phyloP scores from a whole-genome alignment of 768 basidiomycete genomes.

The Naganishia randhawae region DNA sequence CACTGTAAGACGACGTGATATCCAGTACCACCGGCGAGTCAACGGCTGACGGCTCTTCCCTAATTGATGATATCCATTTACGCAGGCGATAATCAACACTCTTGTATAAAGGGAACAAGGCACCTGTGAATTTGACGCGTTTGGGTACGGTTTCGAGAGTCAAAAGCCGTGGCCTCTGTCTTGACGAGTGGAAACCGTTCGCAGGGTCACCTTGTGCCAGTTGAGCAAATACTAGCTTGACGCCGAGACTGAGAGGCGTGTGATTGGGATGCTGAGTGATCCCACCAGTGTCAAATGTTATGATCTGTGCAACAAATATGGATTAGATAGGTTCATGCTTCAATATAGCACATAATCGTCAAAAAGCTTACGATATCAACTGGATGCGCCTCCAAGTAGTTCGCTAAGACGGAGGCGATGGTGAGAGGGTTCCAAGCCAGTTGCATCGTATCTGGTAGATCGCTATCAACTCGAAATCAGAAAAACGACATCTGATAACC shows the following conservation, averaged over 20 bases:
- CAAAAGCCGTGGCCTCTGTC: constrained; percentile 3
- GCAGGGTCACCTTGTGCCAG: not conserved
- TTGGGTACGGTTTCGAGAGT: constrained; percentile 35
- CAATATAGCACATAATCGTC: not conserved
- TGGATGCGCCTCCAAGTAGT: constrained; percentile 58
- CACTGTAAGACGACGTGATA: constrained; percentile 59
- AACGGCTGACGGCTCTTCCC: not conserved
- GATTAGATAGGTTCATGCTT: not conserved
- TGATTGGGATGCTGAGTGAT: constrained; percentile 88
- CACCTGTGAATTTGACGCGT: constrained; percentile 40
- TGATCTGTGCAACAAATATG: constrained; percentile 57
- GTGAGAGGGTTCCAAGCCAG: constrained; percentile 58
- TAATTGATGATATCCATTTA: no score
- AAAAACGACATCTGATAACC: not conserved
- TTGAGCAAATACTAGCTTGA: constrained; percentile 52
- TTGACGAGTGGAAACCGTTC: not conserved
- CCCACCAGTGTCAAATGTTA: constrained; percentile 76
- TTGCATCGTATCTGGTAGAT: constrained; percentile 72
- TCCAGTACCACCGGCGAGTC: not conserved
- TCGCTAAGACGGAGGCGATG: constrained; percentile 57
- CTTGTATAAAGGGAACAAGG: constrained; percentile 26
- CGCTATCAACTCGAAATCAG: constrained; percentile 48
- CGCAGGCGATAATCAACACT: not conserved
- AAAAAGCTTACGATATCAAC: constrained; percentile 61
- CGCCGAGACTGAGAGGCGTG: constrained; percentile 62